Percentiles rank a stretch among this genome's conserved stretches.
Conservation (phyloP, 2,329 filamentous ascomycete genomes). For the Tolypocladium pustulatum region DNA sequence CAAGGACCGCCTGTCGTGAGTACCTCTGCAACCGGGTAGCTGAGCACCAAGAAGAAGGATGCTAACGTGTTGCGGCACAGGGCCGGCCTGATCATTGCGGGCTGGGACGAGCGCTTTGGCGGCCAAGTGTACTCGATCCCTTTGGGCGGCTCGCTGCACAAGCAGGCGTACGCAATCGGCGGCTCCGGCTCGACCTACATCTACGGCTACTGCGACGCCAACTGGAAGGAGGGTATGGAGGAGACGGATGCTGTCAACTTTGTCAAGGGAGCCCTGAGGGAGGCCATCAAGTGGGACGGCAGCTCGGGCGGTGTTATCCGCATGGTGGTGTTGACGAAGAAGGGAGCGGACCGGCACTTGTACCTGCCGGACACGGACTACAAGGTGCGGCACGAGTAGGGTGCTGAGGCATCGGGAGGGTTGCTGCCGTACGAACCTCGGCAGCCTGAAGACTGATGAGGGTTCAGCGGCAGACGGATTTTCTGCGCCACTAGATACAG, state of each 20-base stretch:
- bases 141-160: constrained; percentile 91
- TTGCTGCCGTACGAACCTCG: not conserved
- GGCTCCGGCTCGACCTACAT: constrained; percentile 98
- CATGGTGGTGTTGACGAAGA: constrained; percentile 88
- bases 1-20: constrained; percentile 84
- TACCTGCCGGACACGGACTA: constrained; percentile 93
- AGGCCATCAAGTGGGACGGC: constrained; percentile 99
- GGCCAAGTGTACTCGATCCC: constrained; percentile 98
- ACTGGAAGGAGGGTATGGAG: constrained; percentile 94
- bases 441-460: not conserved
- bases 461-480: not conserved
- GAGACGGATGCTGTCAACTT: constrained; percentile 85
- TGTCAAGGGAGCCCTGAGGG: constrained; percentile 79
- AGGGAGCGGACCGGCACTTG: constrained; percentile 84
- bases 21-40: constrained; percentile 5
- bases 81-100: constrained; percentile 96
- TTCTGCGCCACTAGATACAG: not conserved
- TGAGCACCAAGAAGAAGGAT: not conserved
- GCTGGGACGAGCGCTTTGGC: constrained; percentile 89
- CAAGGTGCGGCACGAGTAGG: constrained; percentile 56
- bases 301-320: constrained; percentile 97
- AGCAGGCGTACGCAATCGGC: constrained; percentile 90
- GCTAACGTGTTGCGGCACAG: constrained; percentile 32
- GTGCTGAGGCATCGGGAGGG: constrained; percentile 10
- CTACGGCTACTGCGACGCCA: constrained; percentile 94